These are phyloP conservation scores for Circinella minor DNA, from an alignment of 371 early-diverging fungal genomes.

Conservation along the genomic window DNA sequence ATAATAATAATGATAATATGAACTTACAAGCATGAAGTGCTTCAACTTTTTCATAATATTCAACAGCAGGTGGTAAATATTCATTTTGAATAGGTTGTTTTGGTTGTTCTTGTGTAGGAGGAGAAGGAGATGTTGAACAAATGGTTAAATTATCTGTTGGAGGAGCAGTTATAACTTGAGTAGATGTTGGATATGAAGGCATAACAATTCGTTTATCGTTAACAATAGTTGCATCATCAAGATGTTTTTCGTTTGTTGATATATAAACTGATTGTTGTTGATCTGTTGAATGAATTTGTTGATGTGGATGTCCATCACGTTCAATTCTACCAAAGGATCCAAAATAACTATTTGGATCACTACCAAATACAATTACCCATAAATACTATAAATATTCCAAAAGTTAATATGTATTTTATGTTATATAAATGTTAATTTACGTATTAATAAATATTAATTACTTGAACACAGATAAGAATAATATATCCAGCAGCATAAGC, in stretches of 20 bases:
- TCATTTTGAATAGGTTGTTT: background rate
- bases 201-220: slow-evolving; percentile 11
- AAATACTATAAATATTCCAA: slow-evolving; percentile 24
- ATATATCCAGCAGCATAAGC: slow-evolving; percentile 46
- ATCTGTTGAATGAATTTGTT: background rate
- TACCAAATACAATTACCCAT: slow-evolving; percentile 46
- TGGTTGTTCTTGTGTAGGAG: background rate
- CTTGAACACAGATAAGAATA: slow-evolving; percentile 42
- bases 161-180: background rate
- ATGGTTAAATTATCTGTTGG: background rate
- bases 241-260: slow-evolving; percentile 11
- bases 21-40: slow-evolving; percentile 31
- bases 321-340: slow-evolving; percentile 33
- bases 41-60: slow-evolving; percentile 23
- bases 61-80: slow-evolving; percentile 13
- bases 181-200: background rate
- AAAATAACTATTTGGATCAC: slow-evolving; percentile 35
- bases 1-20: background rate
- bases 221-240: background rate
- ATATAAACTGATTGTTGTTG: slow-evolving; percentile 2
- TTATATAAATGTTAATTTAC: background rate
- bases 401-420: too few relatives aligned
- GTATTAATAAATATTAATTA: slow-evolving; percentile 17
- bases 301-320: background rate
- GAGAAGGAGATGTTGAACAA: background rate